A percentile compares a stretch with the other conserved stretches of the same genome.
Conservation (phyloP, 805 yeast species). For the Jamesozyma rosinii region DNA sequence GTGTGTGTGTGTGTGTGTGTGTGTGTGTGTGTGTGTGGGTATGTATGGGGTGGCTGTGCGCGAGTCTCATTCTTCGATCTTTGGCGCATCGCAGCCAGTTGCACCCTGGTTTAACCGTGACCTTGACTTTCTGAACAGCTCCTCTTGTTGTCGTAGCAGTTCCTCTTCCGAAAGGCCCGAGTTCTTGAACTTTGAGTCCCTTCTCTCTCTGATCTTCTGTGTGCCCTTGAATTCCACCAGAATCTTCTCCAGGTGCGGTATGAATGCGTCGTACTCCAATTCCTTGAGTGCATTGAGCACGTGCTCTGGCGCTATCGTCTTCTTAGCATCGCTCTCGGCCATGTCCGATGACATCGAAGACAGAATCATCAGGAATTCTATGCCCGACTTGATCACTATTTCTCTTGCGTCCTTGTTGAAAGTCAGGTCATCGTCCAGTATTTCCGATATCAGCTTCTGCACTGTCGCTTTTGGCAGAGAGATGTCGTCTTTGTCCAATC, state of each 20-base stretch:
- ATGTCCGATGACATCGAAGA: constrained; percentile 91
- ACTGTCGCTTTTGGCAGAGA: constrained; percentile 66
- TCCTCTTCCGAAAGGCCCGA: constrained; percentile 92
- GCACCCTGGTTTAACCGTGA: constrained; percentile 43
- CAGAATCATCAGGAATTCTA: constrained; percentile 88
- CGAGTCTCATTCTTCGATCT: no score
- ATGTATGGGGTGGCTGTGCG: no score
- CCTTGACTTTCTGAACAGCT: constrained; percentile 71
- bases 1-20: background rate
- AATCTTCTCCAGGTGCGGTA: constrained; percentile 71
- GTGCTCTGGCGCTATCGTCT: constrained; percentile 94
- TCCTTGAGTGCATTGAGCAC: constrained; percentile 82
- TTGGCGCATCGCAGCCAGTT: constrained; percentile 1
- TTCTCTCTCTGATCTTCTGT: constrained; percentile 80
- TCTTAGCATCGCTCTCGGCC: constrained; percentile 91
- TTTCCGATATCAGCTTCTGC: constrained; percentile 85
- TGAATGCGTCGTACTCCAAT: constrained; percentile 76
- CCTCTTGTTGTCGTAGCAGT: constrained; percentile 83
- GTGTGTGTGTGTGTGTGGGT: background rate
- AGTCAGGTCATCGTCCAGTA: constrained; percentile 77
- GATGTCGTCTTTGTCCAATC: constrained; percentile 16
- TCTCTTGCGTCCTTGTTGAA: constrained; percentile 91
- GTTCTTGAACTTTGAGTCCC: constrained; percentile 85
- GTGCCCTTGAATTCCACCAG: constrained; percentile 81
- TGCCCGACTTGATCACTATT: constrained; percentile 90